These are phyloP conservation scores for Leishmania mexicana DNA, from an alignment of 208 protist species.

Conservation along the genomic window DNA sequence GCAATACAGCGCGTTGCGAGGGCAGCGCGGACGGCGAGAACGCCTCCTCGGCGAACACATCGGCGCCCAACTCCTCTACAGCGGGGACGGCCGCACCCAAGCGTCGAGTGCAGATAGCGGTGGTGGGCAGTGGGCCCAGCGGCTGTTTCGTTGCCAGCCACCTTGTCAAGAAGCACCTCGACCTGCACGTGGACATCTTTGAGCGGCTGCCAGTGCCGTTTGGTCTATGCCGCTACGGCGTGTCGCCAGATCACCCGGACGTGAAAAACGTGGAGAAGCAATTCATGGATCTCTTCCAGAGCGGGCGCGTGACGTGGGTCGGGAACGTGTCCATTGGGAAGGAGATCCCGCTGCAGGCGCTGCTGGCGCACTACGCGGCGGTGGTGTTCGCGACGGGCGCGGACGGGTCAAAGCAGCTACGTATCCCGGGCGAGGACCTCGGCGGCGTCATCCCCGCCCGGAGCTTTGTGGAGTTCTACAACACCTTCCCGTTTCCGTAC, in stretches of 20 bases:
- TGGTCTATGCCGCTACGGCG: constrained; percentile 97
- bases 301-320: constrained; percentile 83
- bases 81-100: constrained; percentile 1
- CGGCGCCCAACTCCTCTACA: background rate
- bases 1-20: background rate
- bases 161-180: constrained; percentile 75
- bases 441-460: constrained; percentile 80
- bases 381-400: constrained; percentile 95
- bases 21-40: background rate
- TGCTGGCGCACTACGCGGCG: constrained; percentile 89
- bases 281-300: constrained; percentile 86
- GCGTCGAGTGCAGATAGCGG: constrained; percentile 81
- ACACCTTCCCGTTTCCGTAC: constrained; percentile 92
- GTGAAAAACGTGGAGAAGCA: constrained; percentile 95
- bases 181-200: constrained; percentile 92
- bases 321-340: constrained; percentile 94
- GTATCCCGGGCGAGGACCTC: constrained; percentile 85
- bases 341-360: constrained; percentile 63
- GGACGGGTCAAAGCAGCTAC: constrained; percentile 60
- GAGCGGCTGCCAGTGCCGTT: constrained; percentile 96
- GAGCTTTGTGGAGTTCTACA: constrained; percentile 97
- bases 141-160: constrained; percentile 95
- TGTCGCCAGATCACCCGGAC: constrained; percentile 97
- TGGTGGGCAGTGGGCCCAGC: constrained; percentile 95
- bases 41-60: background rate